Evolutionary conservation across 2,329 filamentous ascomycete genomes (phyloP).

Genomic region (Colletotrichum paranaense): DNA sequence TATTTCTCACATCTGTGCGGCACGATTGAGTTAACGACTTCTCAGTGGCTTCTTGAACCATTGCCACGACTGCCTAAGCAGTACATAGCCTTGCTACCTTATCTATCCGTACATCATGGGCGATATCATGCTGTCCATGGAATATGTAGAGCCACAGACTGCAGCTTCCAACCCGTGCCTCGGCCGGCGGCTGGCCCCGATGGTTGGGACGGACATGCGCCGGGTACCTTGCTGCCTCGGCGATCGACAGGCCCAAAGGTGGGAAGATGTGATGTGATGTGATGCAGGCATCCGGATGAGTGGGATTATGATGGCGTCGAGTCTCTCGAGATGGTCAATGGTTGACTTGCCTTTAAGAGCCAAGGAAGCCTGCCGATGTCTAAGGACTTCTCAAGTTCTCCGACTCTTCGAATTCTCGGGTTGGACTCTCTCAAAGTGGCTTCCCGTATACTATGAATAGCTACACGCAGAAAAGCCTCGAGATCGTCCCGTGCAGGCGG

Average conservation of each 20-base stretch:
- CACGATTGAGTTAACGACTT: no score
- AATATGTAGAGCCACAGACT: not conserved
- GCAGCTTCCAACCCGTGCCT: not conserved
- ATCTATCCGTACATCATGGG: not conserved
- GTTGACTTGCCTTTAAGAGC: not conserved
- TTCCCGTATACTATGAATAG: conserved; percentile 3
- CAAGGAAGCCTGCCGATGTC: no score
- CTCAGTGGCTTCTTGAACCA: no score
- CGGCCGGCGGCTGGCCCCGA: not conserved
- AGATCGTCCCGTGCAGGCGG: conserved; percentile 14
- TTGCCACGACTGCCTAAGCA: no score
- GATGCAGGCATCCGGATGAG: not conserved
- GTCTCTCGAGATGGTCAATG: not conserved
- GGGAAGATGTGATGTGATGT: not conserved
- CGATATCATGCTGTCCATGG: not conserved
- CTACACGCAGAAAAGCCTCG: not conserved
- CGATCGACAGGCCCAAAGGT: not conserved
- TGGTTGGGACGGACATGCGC: not conserved
- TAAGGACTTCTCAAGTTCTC: no score
- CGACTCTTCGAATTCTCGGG: no score
- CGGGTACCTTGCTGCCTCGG: not conserved
- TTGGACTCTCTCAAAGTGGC: no score
- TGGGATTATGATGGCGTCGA: not conserved
- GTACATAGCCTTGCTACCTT: no score
- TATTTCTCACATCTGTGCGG: not conserved